Base-by-base conservation (phyloP, 2,329 filamentous ascomycete genomes). In the Sporothrix luriei region DNA sequence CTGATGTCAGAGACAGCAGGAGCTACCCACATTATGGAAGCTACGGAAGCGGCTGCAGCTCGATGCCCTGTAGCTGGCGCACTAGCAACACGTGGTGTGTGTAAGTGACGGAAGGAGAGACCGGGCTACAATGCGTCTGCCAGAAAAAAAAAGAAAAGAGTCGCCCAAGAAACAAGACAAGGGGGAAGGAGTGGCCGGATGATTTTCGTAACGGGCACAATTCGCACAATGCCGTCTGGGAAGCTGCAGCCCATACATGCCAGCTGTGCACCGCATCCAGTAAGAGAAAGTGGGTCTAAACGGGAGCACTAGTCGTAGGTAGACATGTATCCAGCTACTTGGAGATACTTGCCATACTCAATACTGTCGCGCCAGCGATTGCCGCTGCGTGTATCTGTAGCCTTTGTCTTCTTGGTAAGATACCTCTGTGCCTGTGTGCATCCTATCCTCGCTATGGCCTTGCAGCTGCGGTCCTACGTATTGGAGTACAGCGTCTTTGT, bases 1-100 rank as follows among this genome's bases (percentile, higher is more conserved):
- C 64, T 70, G 68, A 70, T 70, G 68, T 70, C 68, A 70, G 68
- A 70, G 64, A 49, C 55, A 11, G 29, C 21, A 55, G 48, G 29
- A 46, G 38, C 52, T 66, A 64, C 40, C 68, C 68, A 59, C 40
- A 46, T 69, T 66, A 21, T 46, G 54, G n/a, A 59, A 66, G 64
- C 49, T 66, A 66, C 62, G 62, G 33, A 65, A 65, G 43, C 61
- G 43, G 43, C 24, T 21, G 26, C 59, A 68, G 46, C 54, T 68
- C 66, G 54, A 59, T 46, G 38, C 24, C 46, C 40, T 51, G 48
- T 29, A 40, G 62, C 48, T 52, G 40, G 24, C 33, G 61, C 61
- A 33, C 61, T 65, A 65, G 61, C 61, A 65, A 49, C 61, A 19
- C 49, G 16, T 65, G 61, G 61, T 65, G 61, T 64, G 59, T 64